Percentiles rank a stretch among this genome's conserved stretches.
phyloP scores from a whole-genome alignment of 495 filamentous ascomycete species.

The Ascodesmis nigricans region DNA sequence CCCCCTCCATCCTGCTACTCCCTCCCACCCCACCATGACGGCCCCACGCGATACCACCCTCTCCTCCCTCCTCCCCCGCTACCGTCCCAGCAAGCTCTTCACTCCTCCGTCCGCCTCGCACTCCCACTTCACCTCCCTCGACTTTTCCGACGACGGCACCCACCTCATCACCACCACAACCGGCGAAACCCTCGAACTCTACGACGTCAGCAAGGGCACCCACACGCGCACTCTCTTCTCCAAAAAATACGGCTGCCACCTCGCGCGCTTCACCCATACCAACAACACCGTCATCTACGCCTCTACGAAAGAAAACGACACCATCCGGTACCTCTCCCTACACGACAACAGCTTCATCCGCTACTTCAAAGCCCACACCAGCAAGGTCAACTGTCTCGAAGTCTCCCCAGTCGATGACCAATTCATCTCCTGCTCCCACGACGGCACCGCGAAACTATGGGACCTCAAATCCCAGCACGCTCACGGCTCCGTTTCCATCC shows the following conservation, averaged over 20 bases:
- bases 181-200: constrained; percentile 88
- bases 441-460: constrained; percentile 80
- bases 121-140: constrained; percentile 66
- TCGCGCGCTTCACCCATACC: constrained; percentile 84
- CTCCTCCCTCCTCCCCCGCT: constrained; percentile 19
- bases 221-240: constrained; percentile 62
- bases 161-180: constrained; percentile 65
- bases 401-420: constrained; percentile 55
- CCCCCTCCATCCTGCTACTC: too few species aligned
- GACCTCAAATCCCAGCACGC: constrained; percentile 49
- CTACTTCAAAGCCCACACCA: constrained; percentile 79
- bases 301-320: constrained; percentile 83
- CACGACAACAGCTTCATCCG: constrained; percentile 89
- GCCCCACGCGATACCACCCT: too few species aligned
- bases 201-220: constrained; percentile 73
- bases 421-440: constrained; percentile 74
- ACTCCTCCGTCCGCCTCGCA: constrained; percentile 14
- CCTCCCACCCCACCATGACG: too few species aligned
- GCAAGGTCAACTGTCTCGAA: constrained; percentile 55
- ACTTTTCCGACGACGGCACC: constrained; percentile 89
- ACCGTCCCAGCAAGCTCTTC: constrained; percentile 20
- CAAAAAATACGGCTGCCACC: constrained; percentile 86
- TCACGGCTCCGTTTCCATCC: constrained; percentile 52
- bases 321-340: constrained; percentile 71
- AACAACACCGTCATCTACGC: constrained; percentile 77